Conservation (phyloP, 2,329 filamentous ascomycete species). For the Clathrospora elynae region DNA sequence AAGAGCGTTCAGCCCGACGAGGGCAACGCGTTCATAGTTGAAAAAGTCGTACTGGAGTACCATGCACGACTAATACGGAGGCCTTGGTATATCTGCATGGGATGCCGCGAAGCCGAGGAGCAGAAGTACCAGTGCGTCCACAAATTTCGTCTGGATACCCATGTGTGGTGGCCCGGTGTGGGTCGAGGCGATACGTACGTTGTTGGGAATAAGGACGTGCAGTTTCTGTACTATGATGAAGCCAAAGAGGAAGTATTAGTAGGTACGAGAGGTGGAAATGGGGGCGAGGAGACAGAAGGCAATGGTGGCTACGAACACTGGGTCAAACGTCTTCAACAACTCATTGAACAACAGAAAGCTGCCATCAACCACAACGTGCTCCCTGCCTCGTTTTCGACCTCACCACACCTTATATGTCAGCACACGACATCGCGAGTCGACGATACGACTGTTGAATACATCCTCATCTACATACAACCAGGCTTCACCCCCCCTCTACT, state of each 20-base stretch:
- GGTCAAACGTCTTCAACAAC: background rate
- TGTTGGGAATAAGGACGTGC: background rate
- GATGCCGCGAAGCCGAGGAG: too few relatives aligned
- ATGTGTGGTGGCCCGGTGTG: background rate
- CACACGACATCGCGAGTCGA: background rate
- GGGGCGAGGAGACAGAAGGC: background rate
- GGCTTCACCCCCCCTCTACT: slow-evolving; percentile 9
- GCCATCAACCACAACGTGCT: background rate
- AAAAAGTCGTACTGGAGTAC: too few relatives aligned
- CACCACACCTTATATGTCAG: slow-evolving; percentile 1
- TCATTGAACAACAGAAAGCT: background rate
- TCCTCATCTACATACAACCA: slow-evolving; percentile 13
- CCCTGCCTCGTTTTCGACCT: background rate
- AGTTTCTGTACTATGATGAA: background rate
- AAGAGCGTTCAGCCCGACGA: too few relatives aligned
- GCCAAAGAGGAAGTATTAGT: background rate
- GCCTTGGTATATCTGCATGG: too few relatives aligned
- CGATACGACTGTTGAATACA: background rate
- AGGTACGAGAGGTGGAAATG: background rate
- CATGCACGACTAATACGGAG: too few relatives aligned
- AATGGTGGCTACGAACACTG: background rate
- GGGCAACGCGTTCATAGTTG: too few relatives aligned
- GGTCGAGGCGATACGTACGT: background rate
- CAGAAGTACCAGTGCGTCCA: too few relatives aligned
- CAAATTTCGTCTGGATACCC: too few relatives aligned